Base-by-base conservation (phyloP, 225 moss, liverwort and hornwort species). In the Polytrichum formosum region DNA sequence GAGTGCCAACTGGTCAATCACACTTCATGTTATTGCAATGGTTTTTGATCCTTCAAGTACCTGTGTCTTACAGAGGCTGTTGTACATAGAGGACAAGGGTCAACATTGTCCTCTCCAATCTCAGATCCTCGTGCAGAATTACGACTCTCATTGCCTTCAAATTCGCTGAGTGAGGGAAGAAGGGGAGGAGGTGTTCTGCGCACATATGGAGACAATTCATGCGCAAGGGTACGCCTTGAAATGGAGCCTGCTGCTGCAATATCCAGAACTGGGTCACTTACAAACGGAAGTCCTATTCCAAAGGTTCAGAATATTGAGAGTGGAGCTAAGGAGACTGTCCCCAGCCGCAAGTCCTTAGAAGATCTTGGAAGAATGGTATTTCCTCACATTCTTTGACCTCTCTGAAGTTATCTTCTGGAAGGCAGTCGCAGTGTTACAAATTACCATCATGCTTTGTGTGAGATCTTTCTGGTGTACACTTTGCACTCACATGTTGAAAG, bases 291-390 rank as follows among this genome's bases (percentile, higher is more conserved):
- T 31, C 62, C 71, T 35, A 35, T 21, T 28, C 37, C 35, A 21
- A 71, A 71, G 71, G 71, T 71, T 18, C 61, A 71, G 71, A 62
- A 62, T 60, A 37, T 23, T 62, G 71, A 71, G 23, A 35, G 23
- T 71, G 61, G 62, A 46, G 62, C 61, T 4, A 71, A 71, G 62
- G 71, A 71, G 10, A 33, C 29, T 23, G 62, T 53, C 20, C 61
- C 61, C 27, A 35, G 71, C 31, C 71, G 71, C 61, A 71, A 71
- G 71, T 71, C 71, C 25, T 26, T 71, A 53, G 71, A 71, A 62
- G 71, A 71, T 62, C 71, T 71, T 26, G 71, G 71, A 17, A 31
- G 71, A 71, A 61, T 71, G 71, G 71, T 71, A 71, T 26, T 6
- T 58, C 58, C 21, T 58, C 46, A 46, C 2, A 46, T 10, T 46